Evolutionary conservation across 345 rosid species (phyloP).

Genomic region (Arabis alpina): DNA sequence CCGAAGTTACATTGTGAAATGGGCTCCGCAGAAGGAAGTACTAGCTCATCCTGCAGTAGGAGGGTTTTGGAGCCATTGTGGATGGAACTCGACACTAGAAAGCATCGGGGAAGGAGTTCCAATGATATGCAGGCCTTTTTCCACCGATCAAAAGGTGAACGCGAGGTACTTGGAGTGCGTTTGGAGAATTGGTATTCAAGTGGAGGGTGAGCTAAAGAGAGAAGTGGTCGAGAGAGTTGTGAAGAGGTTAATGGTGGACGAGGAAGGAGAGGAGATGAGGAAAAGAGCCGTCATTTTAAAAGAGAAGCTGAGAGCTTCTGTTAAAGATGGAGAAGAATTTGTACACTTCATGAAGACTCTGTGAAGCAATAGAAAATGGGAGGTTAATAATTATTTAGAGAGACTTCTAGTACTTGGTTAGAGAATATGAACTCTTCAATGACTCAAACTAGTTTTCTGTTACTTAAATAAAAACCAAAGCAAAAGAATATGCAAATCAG

Average conservation of each 20-base stretch:
- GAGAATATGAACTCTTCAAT: no score
- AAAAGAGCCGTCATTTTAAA: slow-evolving; percentile 21
- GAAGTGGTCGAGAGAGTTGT: slow-evolving; percentile 26
- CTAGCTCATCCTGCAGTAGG: slow-evolving; percentile 49
- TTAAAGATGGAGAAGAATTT: slow-evolving; percentile 8
- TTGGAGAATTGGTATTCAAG: slow-evolving; percentile 49
- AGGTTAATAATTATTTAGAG: no score
- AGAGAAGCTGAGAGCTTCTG: slow-evolving; percentile 11
- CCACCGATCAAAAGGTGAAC: slow-evolving; percentile 49
- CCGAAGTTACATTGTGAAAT: slow-evolving; percentile 37
- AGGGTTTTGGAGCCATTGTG: slow-evolving; percentile 57
- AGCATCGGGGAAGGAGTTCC: slow-evolving; percentile 53
- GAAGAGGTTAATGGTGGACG: slow-evolving; percentile 23
- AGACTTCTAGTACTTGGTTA: no score
- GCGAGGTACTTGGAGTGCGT: slow-evolving; percentile 49
- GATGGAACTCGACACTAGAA: slow-evolving; percentile 61
- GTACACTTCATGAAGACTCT: slow-evolving; percentile 18
- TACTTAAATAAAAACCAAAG: no score
- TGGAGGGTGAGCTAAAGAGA: slow-evolving; percentile 33
- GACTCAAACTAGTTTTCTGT: no score
- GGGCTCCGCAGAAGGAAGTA: slow-evolving; percentile 34
- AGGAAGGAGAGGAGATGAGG: slow-evolving; percentile 36
- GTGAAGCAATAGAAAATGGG: slow-evolving; percentile 10
- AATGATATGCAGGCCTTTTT: slow-evolving; percentile 50
- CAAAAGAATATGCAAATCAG: no score